These are phyloP conservation scores for Oryza glumipatula DNA, from an alignment of 176 grass and related monocot species.

Conservation along the genomic window DNA sequence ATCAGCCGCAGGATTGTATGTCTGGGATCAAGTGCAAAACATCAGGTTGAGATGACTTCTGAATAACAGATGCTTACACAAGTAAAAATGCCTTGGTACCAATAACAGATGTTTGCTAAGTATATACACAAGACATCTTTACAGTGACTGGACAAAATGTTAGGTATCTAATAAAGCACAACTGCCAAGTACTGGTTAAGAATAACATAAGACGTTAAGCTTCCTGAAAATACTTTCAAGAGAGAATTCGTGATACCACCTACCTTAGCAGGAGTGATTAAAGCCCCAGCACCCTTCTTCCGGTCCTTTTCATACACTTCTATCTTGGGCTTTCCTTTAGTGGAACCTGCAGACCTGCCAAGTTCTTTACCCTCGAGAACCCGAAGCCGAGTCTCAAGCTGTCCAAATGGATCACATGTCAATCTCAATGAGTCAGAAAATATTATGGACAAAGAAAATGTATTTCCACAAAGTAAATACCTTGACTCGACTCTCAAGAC, in stretches of 20 bases:
- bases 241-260: conserved; percentile 2
- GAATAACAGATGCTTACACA: background rate
- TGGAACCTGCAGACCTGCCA: conserved; percentile 71
- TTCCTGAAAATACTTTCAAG: background rate
- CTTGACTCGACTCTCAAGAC: conserved; percentile 80
- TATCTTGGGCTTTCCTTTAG: conserved; percentile 88
- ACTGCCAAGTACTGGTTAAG: background rate
- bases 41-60: conserved; percentile 4
- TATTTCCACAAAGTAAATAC: conserved; percentile 25
- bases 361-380: conserved; percentile 86
- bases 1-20: conserved; percentile 83
- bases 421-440: background rate
- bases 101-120: background rate
- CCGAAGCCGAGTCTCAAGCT: conserved; percentile 78
- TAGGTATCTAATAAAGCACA: background rate
- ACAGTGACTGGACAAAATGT: background rate
- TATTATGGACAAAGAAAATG: background rate
- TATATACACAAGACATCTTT: background rate
- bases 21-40: conserved; percentile 42
- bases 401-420: conserved; percentile 24
- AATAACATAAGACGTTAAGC: conserved; percentile 12
- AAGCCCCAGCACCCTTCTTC: conserved; percentile 82
- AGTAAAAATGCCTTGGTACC: no score
- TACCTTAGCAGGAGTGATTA: conserved; percentile 84
- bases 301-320: conserved; percentile 83